These are phyloP conservation scores for Aspergillus costaricaensis DNA, from an alignment of 2,329 filamentous ascomycete genomes.

Conservation along the genomic window DNA sequence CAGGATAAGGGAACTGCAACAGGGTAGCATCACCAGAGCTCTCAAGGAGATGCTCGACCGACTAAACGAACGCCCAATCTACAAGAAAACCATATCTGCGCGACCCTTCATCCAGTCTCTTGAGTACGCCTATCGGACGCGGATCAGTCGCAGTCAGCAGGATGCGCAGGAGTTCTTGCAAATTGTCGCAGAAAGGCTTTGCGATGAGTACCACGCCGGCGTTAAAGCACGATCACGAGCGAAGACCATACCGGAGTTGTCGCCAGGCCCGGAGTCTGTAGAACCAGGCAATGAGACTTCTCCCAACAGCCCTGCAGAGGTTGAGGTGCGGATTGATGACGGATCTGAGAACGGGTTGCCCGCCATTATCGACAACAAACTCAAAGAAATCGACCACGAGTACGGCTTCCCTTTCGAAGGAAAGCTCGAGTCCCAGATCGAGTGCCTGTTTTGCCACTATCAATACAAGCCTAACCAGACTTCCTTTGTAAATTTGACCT, in stretches of 20 bases:
- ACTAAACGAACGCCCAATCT: slow-evolving; percentile 89
- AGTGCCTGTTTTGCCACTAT: slow-evolving; percentile 87
- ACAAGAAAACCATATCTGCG: slow-evolving; percentile 90
- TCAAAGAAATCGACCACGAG: slow-evolving; percentile 42
- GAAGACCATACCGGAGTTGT: slow-evolving; percentile 25
- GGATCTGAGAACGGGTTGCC: slow-evolving; percentile 34
- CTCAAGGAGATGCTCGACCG: slow-evolving; percentile 91
- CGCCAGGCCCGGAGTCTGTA: slow-evolving; percentile 18
- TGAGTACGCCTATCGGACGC: slow-evolving; percentile 82
- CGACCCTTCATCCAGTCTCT: slow-evolving; percentile 79
- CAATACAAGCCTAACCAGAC: slow-evolving; percentile 81
- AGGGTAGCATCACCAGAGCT: slow-evolving; percentile 78
- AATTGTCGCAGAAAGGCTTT: slow-evolving; percentile 85
- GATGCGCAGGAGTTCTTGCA: slow-evolving; percentile 98
- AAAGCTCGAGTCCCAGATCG: slow-evolving; percentile 87
- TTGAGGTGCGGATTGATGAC: slow-evolving; percentile 41
- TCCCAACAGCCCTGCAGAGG: slow-evolving; percentile 29
- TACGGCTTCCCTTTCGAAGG: slow-evolving; percentile 87
- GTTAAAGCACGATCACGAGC: slow-evolving; percentile 64
- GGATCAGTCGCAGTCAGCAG: slow-evolving; percentile 92
- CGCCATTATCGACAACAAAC: slow-evolving; percentile 40
- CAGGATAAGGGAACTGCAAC: slow-evolving; percentile 65
- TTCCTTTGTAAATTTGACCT: slow-evolving; percentile 85
- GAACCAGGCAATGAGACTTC: slow-evolving; percentile 14
- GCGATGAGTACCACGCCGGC: slow-evolving; percentile 91